Base-by-base conservation (phyloP, 2,329 filamentous ascomycete genomes). In the Teratosphaeria pseudoeucalypti region DNA sequence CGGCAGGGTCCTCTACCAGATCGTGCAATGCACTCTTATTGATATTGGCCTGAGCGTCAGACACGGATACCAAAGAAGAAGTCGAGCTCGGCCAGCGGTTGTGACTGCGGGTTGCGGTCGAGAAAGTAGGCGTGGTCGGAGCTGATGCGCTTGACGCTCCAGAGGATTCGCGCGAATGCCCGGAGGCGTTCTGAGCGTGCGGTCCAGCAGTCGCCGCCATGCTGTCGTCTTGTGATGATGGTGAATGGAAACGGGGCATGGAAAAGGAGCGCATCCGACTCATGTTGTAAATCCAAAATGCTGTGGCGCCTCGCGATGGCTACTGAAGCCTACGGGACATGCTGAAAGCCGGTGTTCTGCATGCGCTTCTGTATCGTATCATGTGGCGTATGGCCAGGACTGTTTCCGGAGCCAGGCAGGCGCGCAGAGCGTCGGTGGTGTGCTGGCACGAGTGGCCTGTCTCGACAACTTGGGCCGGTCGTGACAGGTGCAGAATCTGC, bases 1-100 rank as follows among this genome's bases (percentile, higher is more conserved):
- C 88, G 52, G 85, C 75, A 2, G 88, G 85, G 68, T 95, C 91
- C 73, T 96, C 92, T 68, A 91, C 83, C 23, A 96, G 88, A 68
- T 94, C 89, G 34, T 54, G 23, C 62, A 96, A 79, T 57, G 81
- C 81, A 61, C 83, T 81, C 74, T 89, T 89, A 0, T 54, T 54
- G 27, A 54, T 19, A 47, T 67, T 69, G 76, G 81, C 60, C 80
- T 86, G 61, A 80, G 86, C 58, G 79, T 86, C 63, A 74, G 82
- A 78, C 34, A 80, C 77, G 9, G 89, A 79, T 59, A 88, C 86
- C 59, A 90, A 78, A 5, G 91, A 95, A 1, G 91, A 95, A 32
- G 82, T 81, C 0, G 90, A 94, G 75, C 89, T 92, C 27, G 85
- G 82, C 66, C 83, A 84, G 66, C 85, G 82, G 55, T 82, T 75